Evolutionary conservation across 2,329 filamentous ascomycete species (phyloP), one percentile per base, ranked within the genome.

Genomic region (Cordyceps fumosorosea): DNA sequence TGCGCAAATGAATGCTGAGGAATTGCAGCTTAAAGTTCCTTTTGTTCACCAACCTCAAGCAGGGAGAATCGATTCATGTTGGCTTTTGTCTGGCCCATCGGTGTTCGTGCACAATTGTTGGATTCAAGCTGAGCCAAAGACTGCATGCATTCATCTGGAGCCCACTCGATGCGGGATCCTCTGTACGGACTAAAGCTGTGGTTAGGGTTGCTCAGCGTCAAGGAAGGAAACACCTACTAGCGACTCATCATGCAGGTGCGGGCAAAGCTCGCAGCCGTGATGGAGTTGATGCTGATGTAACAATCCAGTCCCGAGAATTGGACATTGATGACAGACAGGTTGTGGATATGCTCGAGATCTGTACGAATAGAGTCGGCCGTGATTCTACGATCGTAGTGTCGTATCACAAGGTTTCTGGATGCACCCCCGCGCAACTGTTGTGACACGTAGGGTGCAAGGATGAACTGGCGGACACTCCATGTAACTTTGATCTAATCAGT

Each of bases 331-430:
- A 96, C 82, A 24, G 88, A 78, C 1, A 96, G 80, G 65, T 90
- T 90, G 76, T 93, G 87, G 64, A 96, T 93, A 71, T 96, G 91
- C 26, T 92, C 88, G 44, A 95, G 80, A 67, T 96, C 89, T 5
- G 87, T 81, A 12, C 88, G 85, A 65, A 96, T 85, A 18, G 76
- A 74, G 8, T 83, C 75, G 66, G 87, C 87, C 0, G 86, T 91
- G 66, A 89, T 77, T 59, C 76, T 81, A 59, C 76, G 76, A 67
- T 78, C 78, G 66, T 83, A 84, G 11, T 81, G 81, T 62, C 83
- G 82, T 48, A 96, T 82, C 22, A 93, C 76, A 44, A 96, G 73
- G 68, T 93, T 95, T 64, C 91, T 85, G 48, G 85, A 89, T 16
- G 89, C 89, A 16, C 90, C 89, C 54, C 74, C 77, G 45, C 74